phyloP scores from a whole-genome alignment of 108 stramenopile species.

The Epithemia pelagica region DNA sequence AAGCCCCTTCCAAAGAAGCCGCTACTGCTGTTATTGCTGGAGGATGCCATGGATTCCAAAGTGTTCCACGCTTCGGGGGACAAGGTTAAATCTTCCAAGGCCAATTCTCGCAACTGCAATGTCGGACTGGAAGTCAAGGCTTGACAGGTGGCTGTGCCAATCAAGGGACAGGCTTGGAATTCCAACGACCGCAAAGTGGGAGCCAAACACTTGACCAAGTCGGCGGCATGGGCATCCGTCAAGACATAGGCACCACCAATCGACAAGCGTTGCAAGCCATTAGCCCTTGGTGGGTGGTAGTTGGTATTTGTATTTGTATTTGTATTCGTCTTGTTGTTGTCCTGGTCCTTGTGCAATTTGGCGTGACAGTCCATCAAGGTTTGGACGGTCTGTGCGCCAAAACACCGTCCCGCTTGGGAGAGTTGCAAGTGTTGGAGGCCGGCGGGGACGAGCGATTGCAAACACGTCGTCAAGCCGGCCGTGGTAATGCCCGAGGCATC shows the following conservation, averaged over 20 bases:
- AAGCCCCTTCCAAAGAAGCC: conserved; percentile 35
- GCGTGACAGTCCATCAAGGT: conserved; percentile 14
- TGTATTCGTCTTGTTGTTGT: conserved; percentile 9
- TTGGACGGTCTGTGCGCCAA: conserved; percentile 53
- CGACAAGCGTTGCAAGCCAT: conserved; percentile 42
- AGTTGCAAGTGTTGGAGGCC: conserved; percentile 51
- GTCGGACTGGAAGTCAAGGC: conserved; percentile 17
- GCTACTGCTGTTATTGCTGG: too few relatives aligned
- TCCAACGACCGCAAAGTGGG: conserved; percentile 58
- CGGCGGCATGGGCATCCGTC: conserved; percentile 54
- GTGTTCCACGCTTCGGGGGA: conserved; percentile 25
- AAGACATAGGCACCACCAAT: conserved; percentile 75
- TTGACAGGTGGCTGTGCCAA: conserved; percentile 43
- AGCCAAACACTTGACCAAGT: conserved; percentile 34
- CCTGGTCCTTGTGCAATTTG: too few relatives aligned
- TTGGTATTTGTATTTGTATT: not conserved
- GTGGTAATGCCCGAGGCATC: conserved; percentile 71
- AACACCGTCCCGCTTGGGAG: conserved; percentile 68
- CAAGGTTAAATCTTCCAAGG: conserved; percentile 46
- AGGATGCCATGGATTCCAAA: conserved; percentile 31
- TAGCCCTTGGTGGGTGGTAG: not conserved
- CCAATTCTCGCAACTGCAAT: conserved; percentile 48
- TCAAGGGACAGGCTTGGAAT: conserved; percentile 62
- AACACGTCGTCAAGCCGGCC: conserved; percentile 26
- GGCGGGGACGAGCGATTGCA: conserved; percentile 29